Evolutionary conservation across 352 stramenopile genomes (phyloP).

Genomic region (Globisporangium recalcitrans): DNA sequence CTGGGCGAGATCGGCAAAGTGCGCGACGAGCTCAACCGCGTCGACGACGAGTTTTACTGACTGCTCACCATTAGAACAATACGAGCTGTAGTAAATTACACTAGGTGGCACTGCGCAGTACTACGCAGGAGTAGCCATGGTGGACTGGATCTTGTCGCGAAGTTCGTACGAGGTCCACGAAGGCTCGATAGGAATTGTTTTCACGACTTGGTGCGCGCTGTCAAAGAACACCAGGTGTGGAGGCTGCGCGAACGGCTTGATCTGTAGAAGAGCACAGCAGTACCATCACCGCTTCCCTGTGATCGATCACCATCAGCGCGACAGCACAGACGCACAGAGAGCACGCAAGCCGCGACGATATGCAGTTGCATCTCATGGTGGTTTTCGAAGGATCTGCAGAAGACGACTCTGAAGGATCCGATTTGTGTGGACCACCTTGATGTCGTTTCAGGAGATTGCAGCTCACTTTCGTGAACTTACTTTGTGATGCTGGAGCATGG

Average conservation of each 20-base stretch:
- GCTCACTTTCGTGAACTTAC: too few relatives aligned
- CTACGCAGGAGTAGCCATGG: background rate
- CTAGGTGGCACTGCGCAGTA: too few relatives aligned
- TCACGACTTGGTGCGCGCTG: constrained; percentile 22
- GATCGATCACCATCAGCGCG: background rate
- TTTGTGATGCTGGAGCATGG: too few relatives aligned
- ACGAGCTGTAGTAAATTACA: too few relatives aligned
- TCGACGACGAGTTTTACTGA: constrained; percentile 78
- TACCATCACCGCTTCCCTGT: background rate
- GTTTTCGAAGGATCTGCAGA: background rate
- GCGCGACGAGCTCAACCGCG: constrained; percentile 69
- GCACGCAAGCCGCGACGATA: background rate
- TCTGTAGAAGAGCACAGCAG: too few relatives aligned
- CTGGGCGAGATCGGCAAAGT: constrained; percentile 49
- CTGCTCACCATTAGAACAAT: too few relatives aligned
- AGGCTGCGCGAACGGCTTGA: constrained; percentile 37
- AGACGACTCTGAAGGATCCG: background rate
- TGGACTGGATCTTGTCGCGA: constrained; percentile 24
- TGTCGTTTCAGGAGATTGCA: too few relatives aligned
- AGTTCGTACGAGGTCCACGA: constrained; percentile 40
- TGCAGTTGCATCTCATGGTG: background rate
- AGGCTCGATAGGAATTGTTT: constrained; percentile 26
- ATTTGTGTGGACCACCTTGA: background rate
- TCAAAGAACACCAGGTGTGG: constrained; percentile 45
- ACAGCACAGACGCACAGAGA: background rate